phyloP scores from a whole-genome alignment of 2,329 filamentous ascomycete genomes.

The Blastomyces emzantsi region DNA sequence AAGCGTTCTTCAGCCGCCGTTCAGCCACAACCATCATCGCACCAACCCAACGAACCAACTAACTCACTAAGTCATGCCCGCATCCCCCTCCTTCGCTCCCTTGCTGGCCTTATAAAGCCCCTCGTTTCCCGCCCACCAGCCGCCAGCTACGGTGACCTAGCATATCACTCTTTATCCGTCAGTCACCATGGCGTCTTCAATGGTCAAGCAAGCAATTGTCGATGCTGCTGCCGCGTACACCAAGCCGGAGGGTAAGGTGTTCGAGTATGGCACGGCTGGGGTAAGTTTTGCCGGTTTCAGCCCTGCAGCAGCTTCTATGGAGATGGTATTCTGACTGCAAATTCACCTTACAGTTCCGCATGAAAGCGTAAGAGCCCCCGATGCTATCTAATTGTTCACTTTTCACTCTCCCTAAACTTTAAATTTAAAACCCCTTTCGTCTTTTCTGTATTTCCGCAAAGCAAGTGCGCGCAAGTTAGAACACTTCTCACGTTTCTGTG shows the following conservation, averaged over 20 bases:
- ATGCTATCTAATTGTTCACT: background rate
- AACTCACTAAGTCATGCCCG: background rate
- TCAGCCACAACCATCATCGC: constrained; percentile 5
- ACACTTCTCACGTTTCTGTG: constrained; percentile 1
- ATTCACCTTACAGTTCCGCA: constrained; percentile 48
- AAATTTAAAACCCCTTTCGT: constrained; percentile 12
- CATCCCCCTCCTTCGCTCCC: background rate
- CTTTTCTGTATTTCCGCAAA: background rate
- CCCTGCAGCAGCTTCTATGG: background rate
- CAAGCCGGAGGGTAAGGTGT: constrained; percentile 43
- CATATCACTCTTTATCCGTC: background rate
- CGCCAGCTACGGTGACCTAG: background rate
- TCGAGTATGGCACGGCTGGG: constrained; percentile 53
- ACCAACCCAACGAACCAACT: background rate
- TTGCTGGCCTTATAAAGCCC: background rate
- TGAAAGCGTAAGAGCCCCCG: constrained; percentile 52
- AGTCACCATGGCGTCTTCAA: constrained; percentile 33
- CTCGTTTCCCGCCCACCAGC: background rate
- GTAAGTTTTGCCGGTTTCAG: constrained; percentile 36
- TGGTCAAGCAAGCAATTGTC: constrained; percentile 37
- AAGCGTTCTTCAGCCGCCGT: background rate
- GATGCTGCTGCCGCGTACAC: constrained; percentile 41
- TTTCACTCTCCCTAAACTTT: background rate
- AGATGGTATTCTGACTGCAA: constrained; percentile 15
- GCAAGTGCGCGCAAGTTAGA: background rate